A percentile compares a stretch with the other conserved stretches of the same genome.
phyloP scores from a whole-genome alignment of 306 rosid genomes.

The Vachellia collinsii region DNA sequence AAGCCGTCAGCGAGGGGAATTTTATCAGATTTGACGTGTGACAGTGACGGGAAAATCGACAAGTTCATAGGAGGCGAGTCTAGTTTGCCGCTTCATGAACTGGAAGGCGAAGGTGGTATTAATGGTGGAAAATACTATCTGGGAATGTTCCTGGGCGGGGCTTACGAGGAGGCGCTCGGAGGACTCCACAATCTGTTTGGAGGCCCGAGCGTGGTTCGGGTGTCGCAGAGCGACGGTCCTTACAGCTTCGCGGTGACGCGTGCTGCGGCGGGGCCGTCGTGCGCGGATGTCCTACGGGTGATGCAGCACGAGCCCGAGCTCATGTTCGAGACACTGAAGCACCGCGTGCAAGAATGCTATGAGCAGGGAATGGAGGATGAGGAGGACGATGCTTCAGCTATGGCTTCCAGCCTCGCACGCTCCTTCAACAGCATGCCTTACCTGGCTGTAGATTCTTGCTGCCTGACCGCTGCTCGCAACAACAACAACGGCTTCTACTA shows the following conservation, averaged over 20 bases:
- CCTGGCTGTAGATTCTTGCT: slow-evolving; percentile 47
- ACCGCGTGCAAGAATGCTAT: slow-evolving; percentile 65
- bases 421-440: slow-evolving; percentile 85
- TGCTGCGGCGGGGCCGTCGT: slow-evolving; percentile 77
- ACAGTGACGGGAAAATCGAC: slow-evolving; percentile 94
- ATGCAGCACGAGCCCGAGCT: slow-evolving; percentile 98
- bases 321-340: slow-evolving; percentile 96
- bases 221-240: slow-evolving; percentile 88
- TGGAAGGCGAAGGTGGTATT: slow-evolving; percentile 55
- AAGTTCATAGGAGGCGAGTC: slow-evolving; percentile 83
- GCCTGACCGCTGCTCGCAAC: slow-evolving; percentile 60
- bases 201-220: slow-evolving; percentile 90
- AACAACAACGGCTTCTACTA: slow-evolving; percentile 65
- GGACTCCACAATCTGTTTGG: slow-evolving; percentile 94
- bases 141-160: slow-evolving; percentile 99
- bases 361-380: slow-evolving; percentile 35
- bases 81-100: slow-evolving; percentile 81
- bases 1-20: slow-evolving; percentile 66
- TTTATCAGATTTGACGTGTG: slow-evolving; percentile 88
- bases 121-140: slow-evolving; percentile 64
- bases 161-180: slow-evolving; percentile 99
- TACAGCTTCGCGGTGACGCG: slow-evolving; percentile 91
- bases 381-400: slow-evolving; percentile 9
- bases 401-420: slow-evolving; percentile 58
- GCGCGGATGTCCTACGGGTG: slow-evolving; percentile 85